phyloP scores from a whole-genome alignment of 495 filamentous ascomycete species.

The Neurospora sublineolata region DNA sequence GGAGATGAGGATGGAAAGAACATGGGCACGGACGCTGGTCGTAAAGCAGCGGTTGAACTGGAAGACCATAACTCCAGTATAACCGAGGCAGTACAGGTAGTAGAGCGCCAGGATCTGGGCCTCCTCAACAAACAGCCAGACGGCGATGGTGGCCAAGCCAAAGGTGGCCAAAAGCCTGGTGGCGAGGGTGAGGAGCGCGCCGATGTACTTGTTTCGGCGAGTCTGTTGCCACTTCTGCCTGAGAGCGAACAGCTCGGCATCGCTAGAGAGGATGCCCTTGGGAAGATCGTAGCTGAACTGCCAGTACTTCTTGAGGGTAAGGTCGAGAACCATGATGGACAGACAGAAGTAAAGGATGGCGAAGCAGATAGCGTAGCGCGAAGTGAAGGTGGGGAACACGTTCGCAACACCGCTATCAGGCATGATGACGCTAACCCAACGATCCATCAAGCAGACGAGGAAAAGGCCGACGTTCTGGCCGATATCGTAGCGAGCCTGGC shows the following conservation, averaged over 20 bases:
- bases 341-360: conserved; percentile 20
- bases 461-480: conserved; percentile 20
- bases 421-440: conserved; percentile 21
- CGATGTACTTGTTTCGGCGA: conserved; percentile 4
- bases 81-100: conserved; percentile 14
- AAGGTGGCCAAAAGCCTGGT: conserved; percentile 9
- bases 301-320: conserved; percentile 15
- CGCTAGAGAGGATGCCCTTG: conserved; percentile 7
- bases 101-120: conserved; percentile 9
- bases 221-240: conserved; percentile 8
- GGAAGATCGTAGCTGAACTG: conserved; percentile 9
- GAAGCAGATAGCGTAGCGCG: conserved; percentile 20
- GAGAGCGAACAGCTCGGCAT: conserved; percentile 2
- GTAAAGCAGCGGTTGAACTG: conserved; percentile 26
- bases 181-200: conserved; percentile 3
- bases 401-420: conserved; percentile 1
- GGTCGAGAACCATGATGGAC: conserved; percentile 15
- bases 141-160: conserved; percentile 9
- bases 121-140: conserved; percentile 14
- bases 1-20: conserved; percentile 11
- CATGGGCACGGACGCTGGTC: conserved; percentile 10
- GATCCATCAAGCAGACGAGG: conserved; percentile 20
- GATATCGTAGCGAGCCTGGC: conserved; percentile 14
- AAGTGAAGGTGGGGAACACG: conserved; percentile 11
- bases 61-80: conserved; percentile 17